phyloP scores from a whole-genome alignment of 2,329 filamentous ascomycete genomes.

The Zarea fungicola region DNA sequence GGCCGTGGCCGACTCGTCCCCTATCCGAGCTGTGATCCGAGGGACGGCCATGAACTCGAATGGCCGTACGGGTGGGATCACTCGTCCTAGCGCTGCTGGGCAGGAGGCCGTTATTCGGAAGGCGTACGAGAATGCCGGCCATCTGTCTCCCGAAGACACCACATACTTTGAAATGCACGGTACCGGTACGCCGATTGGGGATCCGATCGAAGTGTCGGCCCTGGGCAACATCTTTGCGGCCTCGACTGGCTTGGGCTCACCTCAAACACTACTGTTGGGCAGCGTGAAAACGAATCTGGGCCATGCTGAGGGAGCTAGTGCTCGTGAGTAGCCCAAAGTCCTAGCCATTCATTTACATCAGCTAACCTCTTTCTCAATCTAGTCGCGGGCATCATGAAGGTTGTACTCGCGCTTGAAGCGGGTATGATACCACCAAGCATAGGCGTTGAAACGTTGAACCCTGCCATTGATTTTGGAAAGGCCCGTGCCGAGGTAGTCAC shows the following conservation, averaged over 20 bases:
- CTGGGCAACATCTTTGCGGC: too few species aligned
- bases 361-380: too few species aligned
- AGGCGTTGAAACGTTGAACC: conserved; percentile 19
- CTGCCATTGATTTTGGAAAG: conserved; percentile 20
- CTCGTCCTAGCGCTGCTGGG: too few species aligned
- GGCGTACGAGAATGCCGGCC: not conserved
- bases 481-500: conserved; percentile 10
- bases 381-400: conserved; percentile 24
- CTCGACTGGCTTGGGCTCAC: too few species aligned
- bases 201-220: conserved; percentile 22
- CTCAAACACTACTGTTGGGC: conserved; percentile 20
- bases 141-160: conserved; percentile 20
- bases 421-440: conserved; percentile 14
- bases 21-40: too few species aligned
- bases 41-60: too few species aligned
- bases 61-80: too few species aligned
- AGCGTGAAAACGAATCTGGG: conserved; percentile 26
- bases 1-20: too few species aligned
- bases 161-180: conserved; percentile 36
- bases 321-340: too few species aligned
- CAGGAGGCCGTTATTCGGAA: not conserved
- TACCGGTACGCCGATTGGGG: conserved; percentile 29
- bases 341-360: too few species aligned
- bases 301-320: conserved; percentile 22
- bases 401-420: conserved; percentile 19